Evolutionary conservation across 2,329 filamentous ascomycete species (phyloP), one percentile per base, ranked within the genome.

Genomic region (Neoarthrinium moseri): DNA sequence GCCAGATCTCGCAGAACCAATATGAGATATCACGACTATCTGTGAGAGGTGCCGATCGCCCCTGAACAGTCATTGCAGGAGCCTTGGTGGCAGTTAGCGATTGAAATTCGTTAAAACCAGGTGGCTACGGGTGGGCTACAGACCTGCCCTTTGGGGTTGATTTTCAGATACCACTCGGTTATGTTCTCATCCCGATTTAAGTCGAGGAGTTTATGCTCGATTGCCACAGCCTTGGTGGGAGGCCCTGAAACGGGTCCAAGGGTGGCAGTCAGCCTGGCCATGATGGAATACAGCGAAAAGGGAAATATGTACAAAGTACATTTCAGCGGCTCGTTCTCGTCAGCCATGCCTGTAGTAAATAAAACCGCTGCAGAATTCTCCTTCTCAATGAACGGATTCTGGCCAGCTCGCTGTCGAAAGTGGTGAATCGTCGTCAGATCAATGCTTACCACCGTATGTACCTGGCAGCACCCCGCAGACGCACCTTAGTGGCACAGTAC

Each of bases 251-350:
- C 17, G 5, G 17, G 4, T 4, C 41, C 41, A 11, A 45, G 29
- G 5, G 21, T 21, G 8, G 22, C 23, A 4, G 42, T 38, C 6
- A 39, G 32, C 26, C 29, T 44, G 5, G 42, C 41, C 40, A 48
- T 48, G 12, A 48, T 48, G 2, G 46, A 48, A 23, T 48, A 48
- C 10, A 48, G 35, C 2, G 46, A 48, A 41, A 41, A 48, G 5
- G 46, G 46, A 18, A 40, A 48, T 4, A 43, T 27, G 35, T 44
- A 40, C 6, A 48, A 13, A 20, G 22, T 35, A 26, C 40, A 47
- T 11, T 38, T 10, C 26, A n/a, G n/a, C n/a, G n/a, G n/a, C n/a
- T n/a, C n/a, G n/a, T n/a, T n/a, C n/a, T n/a, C n/a, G n/a, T n/a
- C n/a, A n/a, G n/a, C n/a, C n/a, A n/a, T n/a, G n/a, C n/a, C n/a